A percentile compares a stretch with the other conserved stretches of the same genome.
phyloP scores from a whole-genome alignment of 2,329 filamentous ascomycete genomes.

The Calonectria pseudoreteaudii region DNA sequence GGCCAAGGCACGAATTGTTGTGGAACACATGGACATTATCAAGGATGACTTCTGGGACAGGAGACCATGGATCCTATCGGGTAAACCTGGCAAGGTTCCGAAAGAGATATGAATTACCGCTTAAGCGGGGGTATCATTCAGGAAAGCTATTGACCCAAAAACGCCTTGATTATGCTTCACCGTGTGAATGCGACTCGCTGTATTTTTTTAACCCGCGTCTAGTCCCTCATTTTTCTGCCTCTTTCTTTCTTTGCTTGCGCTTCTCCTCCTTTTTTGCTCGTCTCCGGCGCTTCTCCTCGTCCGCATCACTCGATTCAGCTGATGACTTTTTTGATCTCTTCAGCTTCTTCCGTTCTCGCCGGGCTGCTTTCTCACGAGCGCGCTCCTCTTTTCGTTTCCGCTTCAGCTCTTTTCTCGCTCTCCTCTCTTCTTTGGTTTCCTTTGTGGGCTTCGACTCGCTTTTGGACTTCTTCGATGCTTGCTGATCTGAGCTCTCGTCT shows the following conservation, averaged over 20 bases:
- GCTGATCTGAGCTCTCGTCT: constrained; percentile 48
- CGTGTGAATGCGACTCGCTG: constrained; percentile 24
- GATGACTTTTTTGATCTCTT: constrained; percentile 44
- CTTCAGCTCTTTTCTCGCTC: constrained; percentile 50
- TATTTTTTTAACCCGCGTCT: constrained; percentile 27
- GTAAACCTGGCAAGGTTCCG: constrained; percentile 78
- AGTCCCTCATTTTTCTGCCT: constrained; percentile 30
- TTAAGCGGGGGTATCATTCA: constrained; percentile 47
- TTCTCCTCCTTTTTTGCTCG: constrained; percentile 57
- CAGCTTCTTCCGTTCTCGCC: constrained; percentile 40
- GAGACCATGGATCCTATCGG: constrained; percentile 85
- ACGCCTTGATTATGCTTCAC: constrained; percentile 42
- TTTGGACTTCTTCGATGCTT: constrained; percentile 37
- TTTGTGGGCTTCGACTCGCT: constrained; percentile 36
- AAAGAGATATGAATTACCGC: constrained; percentile 61
- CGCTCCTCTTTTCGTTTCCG: constrained; percentile 44
- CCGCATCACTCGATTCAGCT: constrained; percentile 43
- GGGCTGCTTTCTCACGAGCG: constrained; percentile 35
- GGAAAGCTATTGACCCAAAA: constrained; percentile 38
- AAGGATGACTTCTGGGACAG: constrained; percentile 93
- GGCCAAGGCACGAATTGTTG: constrained; percentile 81
- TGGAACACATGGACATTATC: constrained; percentile 94
- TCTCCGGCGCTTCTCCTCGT: constrained; percentile 61
- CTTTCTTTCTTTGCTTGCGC: constrained; percentile 45
- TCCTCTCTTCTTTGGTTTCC: constrained; percentile 59